These are phyloP conservation scores for Penicillium waksmanii DNA, from an alignment of 495 filamentous ascomycete genomes.

Conservation along the genomic window DNA sequence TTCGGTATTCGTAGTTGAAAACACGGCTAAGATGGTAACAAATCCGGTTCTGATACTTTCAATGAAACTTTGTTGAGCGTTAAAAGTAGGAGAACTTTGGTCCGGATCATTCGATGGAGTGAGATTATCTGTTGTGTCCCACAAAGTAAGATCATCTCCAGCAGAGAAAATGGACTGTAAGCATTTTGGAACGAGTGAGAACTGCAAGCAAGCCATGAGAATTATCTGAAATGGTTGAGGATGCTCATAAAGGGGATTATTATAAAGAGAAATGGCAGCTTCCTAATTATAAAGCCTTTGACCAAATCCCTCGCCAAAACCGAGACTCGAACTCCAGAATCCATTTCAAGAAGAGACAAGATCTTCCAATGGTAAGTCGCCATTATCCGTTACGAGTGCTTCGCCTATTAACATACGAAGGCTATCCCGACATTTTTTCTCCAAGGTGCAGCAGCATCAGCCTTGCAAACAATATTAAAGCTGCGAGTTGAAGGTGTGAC, in stretches of 20 bases:
- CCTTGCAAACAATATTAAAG: not conserved
- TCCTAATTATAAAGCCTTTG: not conserved
- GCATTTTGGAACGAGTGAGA: not conserved
- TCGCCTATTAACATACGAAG: not conserved
- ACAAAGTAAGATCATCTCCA: not conserved
- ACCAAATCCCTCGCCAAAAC: not conserved
- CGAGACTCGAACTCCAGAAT: not conserved
- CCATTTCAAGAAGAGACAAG: not conserved
- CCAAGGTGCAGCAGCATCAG: not conserved
- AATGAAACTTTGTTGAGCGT: too few species aligned
- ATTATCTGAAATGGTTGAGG: not conserved
- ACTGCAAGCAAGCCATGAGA: not conserved
- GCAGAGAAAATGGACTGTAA: not conserved
- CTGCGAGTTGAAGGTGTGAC: not conserved
- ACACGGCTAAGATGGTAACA: too few species aligned
- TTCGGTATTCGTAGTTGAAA: too few species aligned
- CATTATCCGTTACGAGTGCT: not conserved
- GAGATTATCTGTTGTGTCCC: not conserved
- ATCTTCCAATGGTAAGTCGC: not conserved
- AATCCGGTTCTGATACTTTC: too few species aligned
- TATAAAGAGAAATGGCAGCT: not conserved
- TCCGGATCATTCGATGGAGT: too few species aligned
- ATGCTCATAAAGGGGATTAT: not conserved
- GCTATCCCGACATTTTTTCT: not conserved
- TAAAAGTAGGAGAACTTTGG: too few species aligned